These are phyloP conservation scores for Leccinum boreale DNA, from an alignment of 768 basidiomycete species.

Conservation along the genomic window DNA sequence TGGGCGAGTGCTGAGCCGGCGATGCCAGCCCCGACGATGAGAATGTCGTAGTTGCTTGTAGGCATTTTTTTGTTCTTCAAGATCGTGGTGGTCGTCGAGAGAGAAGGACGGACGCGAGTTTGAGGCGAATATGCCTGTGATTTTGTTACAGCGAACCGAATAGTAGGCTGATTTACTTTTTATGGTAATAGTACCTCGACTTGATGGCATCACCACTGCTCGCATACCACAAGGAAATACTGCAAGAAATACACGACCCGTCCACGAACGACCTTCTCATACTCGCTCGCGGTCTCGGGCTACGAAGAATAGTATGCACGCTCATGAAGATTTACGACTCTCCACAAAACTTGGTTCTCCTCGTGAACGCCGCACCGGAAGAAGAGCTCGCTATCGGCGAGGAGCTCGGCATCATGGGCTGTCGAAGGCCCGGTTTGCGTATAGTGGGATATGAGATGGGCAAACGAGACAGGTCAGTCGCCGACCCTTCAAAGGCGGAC, in stretches of 20 bases:
- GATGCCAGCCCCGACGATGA: constrained; percentile 91
- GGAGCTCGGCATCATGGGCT: constrained; percentile 89
- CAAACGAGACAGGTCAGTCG: constrained; percentile 67
- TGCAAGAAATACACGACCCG: constrained; percentile 72
- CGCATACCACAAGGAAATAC: constrained; percentile 64
- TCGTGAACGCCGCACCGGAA: constrained; percentile 80
- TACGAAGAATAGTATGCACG: constrained; percentile 79
- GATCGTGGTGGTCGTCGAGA: not conserved
- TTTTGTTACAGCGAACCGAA: not conserved
- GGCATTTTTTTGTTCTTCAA: constrained; percentile 8
- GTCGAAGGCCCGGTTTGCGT: constrained; percentile 79
- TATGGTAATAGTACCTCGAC: not conserved
- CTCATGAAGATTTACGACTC: constrained; percentile 92
- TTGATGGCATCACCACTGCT: constrained; percentile 38
- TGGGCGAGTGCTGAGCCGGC: constrained; percentile 87
- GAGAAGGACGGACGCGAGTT: no score
- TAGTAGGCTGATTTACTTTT: not conserved
- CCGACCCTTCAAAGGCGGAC: not conserved
- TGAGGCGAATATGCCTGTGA: no score
- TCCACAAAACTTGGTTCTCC: constrained; percentile 74
- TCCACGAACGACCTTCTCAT: constrained; percentile 70
- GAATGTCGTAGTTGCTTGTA: constrained; percentile 55
- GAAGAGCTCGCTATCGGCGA: constrained; percentile 92
- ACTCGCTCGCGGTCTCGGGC: constrained; percentile 86
- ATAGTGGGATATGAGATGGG: constrained; percentile 80